These are phyloP conservation scores for Stachybotrys echinatus DNA, from an alignment of 2,329 filamentous ascomycete genomes.

Conservation along the genomic window DNA sequence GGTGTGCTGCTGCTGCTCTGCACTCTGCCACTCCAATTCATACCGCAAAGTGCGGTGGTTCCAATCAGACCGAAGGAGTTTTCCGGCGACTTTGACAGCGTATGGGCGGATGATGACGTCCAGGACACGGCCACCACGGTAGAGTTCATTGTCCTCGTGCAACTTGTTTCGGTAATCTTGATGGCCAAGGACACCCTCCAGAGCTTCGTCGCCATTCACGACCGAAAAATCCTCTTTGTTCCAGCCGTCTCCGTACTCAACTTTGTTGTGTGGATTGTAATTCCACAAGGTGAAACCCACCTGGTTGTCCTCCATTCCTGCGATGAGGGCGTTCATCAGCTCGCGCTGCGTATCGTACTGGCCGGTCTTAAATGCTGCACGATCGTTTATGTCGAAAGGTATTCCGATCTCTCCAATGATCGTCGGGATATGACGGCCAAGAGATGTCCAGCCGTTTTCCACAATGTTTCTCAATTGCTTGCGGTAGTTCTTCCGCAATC, in stretches of 20 bases:
- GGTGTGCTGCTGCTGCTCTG: conserved; percentile 5
- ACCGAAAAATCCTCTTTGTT: conserved; percentile 38
- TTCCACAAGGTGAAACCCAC: conserved; percentile 34
- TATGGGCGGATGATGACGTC: conserved; percentile 35
- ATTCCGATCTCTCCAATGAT: conserved; percentile 36
- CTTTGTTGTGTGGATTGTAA: conserved; percentile 31
- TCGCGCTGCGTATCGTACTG: conserved; percentile 32
- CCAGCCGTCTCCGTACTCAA: conserved; percentile 35
- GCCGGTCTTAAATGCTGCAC: conserved; percentile 28
- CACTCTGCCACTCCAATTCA: conserved; percentile 25
- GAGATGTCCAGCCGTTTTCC: conserved; percentile 22
- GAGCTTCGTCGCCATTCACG: conserved; percentile 26
- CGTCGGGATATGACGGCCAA: conserved; percentile 24
- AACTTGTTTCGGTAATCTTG: conserved; percentile 25
- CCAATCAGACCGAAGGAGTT: conserved; percentile 27
- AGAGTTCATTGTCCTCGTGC: conserved; percentile 28
- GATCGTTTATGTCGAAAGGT: conserved; percentile 32
- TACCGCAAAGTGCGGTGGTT: conserved; percentile 25
- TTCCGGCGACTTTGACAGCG: conserved; percentile 32
- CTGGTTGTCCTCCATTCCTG: conserved; percentile 32
- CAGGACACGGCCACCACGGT: conserved; percentile 29
- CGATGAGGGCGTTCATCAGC: conserved; percentile 31
- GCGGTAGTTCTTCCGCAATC: conserved; percentile 31
- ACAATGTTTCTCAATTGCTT: conserved; percentile 30
- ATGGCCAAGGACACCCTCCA: conserved; percentile 17